These are phyloP conservation scores for Polytrichum commune DNA, from an alignment of 225 moss, liverwort and hornwort genomes.

Conservation along the genomic window DNA sequence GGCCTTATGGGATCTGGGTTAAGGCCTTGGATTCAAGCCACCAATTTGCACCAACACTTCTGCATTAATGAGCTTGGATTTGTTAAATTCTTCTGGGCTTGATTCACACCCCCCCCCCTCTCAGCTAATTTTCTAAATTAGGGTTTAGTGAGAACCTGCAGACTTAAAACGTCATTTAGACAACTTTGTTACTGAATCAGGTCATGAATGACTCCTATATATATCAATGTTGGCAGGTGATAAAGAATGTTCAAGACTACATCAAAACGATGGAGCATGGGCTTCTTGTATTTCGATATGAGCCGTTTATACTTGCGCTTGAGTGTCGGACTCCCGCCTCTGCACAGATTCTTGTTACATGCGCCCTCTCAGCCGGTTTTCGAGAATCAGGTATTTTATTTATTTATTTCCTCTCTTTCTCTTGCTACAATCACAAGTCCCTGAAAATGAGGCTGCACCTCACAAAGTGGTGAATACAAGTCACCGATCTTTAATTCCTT, in stretches of 20 bases:
- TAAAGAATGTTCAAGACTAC: conserved; percentile 39
- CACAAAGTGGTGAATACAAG: background rate
- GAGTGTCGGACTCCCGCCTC: conserved; percentile 66
- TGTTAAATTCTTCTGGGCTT: too few relatives aligned
- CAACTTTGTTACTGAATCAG: too few relatives aligned
- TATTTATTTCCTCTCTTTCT: background rate
- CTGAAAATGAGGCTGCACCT: too few relatives aligned
- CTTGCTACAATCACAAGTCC: background rate
- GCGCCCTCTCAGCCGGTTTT: conserved; percentile 75
- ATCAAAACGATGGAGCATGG: conserved; percentile 45
- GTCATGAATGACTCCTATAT: background rate
- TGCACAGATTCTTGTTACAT: conserved; percentile 70
- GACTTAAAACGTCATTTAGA: too few relatives aligned
- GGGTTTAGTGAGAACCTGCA: too few relatives aligned
- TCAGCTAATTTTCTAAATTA: too few relatives aligned
- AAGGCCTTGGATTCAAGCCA: too few relatives aligned
- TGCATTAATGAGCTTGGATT: too few relatives aligned
- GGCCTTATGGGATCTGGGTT: too few relatives aligned
- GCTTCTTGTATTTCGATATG: conserved; percentile 76
- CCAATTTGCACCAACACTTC: too few relatives aligned
- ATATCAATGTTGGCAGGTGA: conserved; percentile 25
- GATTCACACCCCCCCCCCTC: too few relatives aligned
- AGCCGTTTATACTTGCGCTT: conserved; percentile 95
- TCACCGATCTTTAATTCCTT: background rate
- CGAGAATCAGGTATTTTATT: conserved; percentile 69